Evolutionary conservation across 352 stramenopile species (phyloP).

Genomic region (Ophiocytium majus): DNA sequence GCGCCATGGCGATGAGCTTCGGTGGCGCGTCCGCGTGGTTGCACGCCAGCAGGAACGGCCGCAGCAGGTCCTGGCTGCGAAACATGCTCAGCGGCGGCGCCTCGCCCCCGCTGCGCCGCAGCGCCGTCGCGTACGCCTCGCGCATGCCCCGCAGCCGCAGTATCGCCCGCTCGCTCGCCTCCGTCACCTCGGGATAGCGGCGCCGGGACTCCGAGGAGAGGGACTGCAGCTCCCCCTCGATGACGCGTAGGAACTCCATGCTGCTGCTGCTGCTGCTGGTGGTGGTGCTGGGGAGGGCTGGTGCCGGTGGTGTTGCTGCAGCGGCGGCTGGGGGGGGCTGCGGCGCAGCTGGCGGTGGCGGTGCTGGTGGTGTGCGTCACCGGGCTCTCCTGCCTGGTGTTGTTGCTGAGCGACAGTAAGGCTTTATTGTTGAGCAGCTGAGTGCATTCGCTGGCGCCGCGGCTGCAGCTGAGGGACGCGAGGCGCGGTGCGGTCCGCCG

Average conservation of each 20-base stretch:
- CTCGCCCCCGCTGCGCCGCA: slow-evolving; percentile 65
- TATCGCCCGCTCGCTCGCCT: slow-evolving; percentile 88
- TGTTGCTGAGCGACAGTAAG: no score
- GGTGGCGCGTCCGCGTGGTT: slow-evolving; percentile 92
- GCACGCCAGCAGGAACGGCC: slow-evolving; percentile 91
- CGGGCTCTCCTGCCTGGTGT: no score
- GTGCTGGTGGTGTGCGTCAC: no score
- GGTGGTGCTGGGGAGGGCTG: no score
- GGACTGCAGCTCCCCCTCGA: slow-evolving; percentile 78
- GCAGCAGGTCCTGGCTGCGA: slow-evolving; percentile 80
- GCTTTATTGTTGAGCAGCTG: no score
- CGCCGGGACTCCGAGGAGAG: slow-evolving; percentile 76
- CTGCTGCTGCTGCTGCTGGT: no score
- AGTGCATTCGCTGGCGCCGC: no score
- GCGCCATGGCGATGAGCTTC: slow-evolving; percentile 85
- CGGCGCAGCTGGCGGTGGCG: no score
- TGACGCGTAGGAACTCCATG: slow-evolving; percentile 84
- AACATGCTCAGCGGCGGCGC: slow-evolving; percentile 56
- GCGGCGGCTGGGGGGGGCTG: no score
- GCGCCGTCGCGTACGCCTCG: slow-evolving; percentile 84
- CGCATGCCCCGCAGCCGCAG: slow-evolving; percentile 85
- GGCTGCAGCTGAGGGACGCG: no score
- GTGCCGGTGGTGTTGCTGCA: no score
- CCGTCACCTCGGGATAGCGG: slow-evolving; percentile 88
- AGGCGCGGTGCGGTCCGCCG: no score